Percentiles rank a stretch among this genome's conserved stretches.
These are phyloP conservation scores for Ichthyophthirius multifiliis DNA, from an alignment of 169 alveolate species.

Conservation along the genomic window DNA sequence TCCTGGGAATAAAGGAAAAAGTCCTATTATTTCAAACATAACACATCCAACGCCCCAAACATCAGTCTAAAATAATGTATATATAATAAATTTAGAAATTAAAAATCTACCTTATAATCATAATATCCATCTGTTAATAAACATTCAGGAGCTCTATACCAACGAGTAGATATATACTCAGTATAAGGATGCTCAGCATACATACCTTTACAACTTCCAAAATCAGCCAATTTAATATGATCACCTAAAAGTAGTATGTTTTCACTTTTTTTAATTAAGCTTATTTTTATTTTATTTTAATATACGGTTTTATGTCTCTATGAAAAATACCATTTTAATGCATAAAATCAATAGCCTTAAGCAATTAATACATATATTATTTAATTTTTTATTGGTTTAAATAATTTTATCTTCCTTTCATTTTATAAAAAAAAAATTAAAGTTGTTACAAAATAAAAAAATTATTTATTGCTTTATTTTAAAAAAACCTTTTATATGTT, in stretches of 20 bases:
- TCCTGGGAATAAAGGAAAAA: constrained; percentile 81
- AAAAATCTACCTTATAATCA: constrained; percentile 44
- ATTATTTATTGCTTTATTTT: too few species aligned
- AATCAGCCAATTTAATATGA: constrained; percentile 83
- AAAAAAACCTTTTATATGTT: constrained; percentile 71
- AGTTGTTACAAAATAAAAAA: too few species aligned
- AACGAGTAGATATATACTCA: constrained; percentile 90
- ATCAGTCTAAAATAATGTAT: constrained; percentile 49
- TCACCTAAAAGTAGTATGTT: constrained; percentile 83
- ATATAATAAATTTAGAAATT: background rate
- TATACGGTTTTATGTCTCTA: constrained; percentile 75
- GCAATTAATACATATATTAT: constrained; percentile 61
- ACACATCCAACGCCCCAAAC: constrained; percentile 87
- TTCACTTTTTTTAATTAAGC: constrained; percentile 42
- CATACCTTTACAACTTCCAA: constrained; percentile 87
- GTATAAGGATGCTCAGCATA: constrained; percentile 84
- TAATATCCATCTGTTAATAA: constrained; percentile 81
- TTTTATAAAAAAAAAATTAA: background rate
- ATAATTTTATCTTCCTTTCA: constrained; percentile 53
- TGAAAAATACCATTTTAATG: constrained; percentile 81
- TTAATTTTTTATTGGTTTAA: constrained; percentile 60
- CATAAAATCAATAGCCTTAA: constrained; percentile 76
- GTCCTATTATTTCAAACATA: constrained; percentile 72
- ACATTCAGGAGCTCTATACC: constrained; percentile 88
- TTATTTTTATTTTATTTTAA: background rate